These are phyloP conservation scores for Guadua angustifolia DNA, from an alignment of 176 grass and related monocot genomes.

Conservation along the genomic window DNA sequence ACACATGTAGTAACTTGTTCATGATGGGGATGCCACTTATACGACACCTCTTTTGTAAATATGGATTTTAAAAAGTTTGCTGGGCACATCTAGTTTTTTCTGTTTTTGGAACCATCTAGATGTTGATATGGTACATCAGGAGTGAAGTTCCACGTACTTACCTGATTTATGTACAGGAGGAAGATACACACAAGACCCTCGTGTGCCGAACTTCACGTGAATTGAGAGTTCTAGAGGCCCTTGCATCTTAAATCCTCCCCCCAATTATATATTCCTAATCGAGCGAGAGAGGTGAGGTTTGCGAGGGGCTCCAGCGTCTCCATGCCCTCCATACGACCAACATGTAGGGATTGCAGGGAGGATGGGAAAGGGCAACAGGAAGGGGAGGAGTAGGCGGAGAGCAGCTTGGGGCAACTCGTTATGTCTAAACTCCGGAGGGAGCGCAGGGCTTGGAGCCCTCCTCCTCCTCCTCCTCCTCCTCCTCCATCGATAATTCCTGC, in stretches of 20 bases:
- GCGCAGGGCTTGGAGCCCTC: background rate
- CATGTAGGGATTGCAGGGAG: background rate
- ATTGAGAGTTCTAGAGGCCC: background rate
- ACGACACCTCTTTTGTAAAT: background rate
- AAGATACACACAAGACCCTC: background rate
- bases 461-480: no score
- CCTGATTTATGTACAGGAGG: background rate
- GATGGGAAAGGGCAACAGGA: background rate
- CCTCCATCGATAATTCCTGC: no score
- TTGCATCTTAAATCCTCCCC: background rate
- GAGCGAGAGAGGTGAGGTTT: background rate
- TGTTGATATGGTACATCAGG: background rate
- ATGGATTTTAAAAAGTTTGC: background rate
- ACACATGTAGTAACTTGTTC: no score
- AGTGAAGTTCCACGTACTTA: background rate
- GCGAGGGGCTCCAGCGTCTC: background rate
- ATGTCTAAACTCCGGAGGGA: accelerated
- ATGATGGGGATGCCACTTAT: background rate
- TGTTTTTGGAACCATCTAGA: background rate
- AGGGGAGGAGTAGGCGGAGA: background rate
- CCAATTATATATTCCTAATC: accelerated
- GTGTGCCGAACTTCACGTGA: no score
- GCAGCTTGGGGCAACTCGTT: background rate
- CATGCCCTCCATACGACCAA: accelerated
- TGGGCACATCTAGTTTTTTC: background rate